These are phyloP conservation scores for Aspergillus campestris DNA, from an alignment of 495 filamentous ascomycete species.

Conservation along the genomic window DNA sequence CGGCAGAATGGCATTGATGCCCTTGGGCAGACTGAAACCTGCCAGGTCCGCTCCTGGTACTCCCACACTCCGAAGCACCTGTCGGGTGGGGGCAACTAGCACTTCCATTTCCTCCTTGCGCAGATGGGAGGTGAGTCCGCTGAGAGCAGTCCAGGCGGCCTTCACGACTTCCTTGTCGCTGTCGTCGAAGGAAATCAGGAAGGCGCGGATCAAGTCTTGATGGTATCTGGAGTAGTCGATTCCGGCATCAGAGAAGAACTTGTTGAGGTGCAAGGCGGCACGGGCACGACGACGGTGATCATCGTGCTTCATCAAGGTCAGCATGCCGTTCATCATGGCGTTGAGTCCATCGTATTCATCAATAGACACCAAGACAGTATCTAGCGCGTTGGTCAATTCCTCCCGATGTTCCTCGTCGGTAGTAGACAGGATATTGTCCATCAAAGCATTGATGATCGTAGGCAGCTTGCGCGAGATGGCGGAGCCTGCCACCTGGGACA, in stretches of 20 bases:
- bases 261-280: slow-evolving; percentile 73
- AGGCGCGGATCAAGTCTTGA: slow-evolving; percentile 80
- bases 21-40: slow-evolving; percentile 90
- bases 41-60: slow-evolving; percentile 76
- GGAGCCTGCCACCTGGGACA: slow-evolving; percentile 80
- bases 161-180: slow-evolving; percentile 77
- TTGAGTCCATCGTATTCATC: slow-evolving; percentile 96
- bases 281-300: slow-evolving; percentile 75
- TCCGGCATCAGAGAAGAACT: slow-evolving; percentile 74
- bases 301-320: slow-evolving; percentile 80
- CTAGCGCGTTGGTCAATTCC: slow-evolving; percentile 73
- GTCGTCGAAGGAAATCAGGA: slow-evolving; percentile 90
- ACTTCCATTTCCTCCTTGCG: slow-evolving; percentile 98
- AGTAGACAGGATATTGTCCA: slow-evolving; percentile 78
- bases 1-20: slow-evolving; percentile 91
- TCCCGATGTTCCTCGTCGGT: slow-evolving; percentile 64
- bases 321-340: slow-evolving; percentile 84
- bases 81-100: slow-evolving; percentile 77
- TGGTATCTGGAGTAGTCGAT: slow-evolving; percentile 91
- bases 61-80: slow-evolving; percentile 77
- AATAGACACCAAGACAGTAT: slow-evolving; percentile 81
- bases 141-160: slow-evolving; percentile 84
- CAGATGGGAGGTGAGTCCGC: slow-evolving; percentile 74
- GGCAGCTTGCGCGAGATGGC: slow-evolving; percentile 86
- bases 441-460: slow-evolving; percentile 80